Percentiles rank a stretch among this genome's conserved stretches.
These are phyloP conservation scores for Sugiyamaella neomexicana DNA, from an alignment of 1,139 yeast genomes.

Conservation along the genomic window DNA sequence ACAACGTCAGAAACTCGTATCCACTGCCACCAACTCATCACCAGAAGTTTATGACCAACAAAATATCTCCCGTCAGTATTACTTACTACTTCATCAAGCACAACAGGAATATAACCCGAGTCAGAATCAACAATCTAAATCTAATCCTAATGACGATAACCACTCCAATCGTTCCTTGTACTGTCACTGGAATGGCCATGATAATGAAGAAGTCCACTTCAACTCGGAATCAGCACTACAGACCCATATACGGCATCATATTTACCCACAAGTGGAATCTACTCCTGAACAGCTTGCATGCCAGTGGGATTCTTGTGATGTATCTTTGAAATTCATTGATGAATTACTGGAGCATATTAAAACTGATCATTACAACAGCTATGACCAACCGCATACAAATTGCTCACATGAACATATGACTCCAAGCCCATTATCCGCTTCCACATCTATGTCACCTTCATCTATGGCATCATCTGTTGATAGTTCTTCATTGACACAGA, in stretches of 20 bases:
- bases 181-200: conserved; percentile 43
- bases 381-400: conserved; percentile 32
- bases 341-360: conserved; percentile 41
- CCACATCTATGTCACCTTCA: not conserved
- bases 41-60: conserved; percentile 12
- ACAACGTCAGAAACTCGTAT: not conserved
- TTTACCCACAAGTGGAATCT: conserved; percentile 11
- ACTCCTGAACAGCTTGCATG: conserved; percentile 31
- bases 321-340: conserved; percentile 36
- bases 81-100: conserved; percentile 4
- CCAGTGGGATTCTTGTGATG: conserved; percentile 45
- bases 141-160: not conserved
- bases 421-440: not conserved
- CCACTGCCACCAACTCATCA: not conserved
- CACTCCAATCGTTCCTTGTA: conserved; percentile 24
- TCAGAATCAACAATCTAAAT: not conserved
- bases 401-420: conserved; percentile 22
- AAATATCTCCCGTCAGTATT: conserved; percentile 1
- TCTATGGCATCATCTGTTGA: conserved; percentile 14
- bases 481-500: not conserved
- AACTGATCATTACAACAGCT: conserved; percentile 36
- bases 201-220: conserved; percentile 34
- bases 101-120: not conserved
- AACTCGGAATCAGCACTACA: conserved; percentile 35
- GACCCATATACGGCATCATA: conserved; percentile 32